Conservation (phyloP, 2,329 filamentous ascomycete species). For the Tolypocladium nubicola region DNA sequence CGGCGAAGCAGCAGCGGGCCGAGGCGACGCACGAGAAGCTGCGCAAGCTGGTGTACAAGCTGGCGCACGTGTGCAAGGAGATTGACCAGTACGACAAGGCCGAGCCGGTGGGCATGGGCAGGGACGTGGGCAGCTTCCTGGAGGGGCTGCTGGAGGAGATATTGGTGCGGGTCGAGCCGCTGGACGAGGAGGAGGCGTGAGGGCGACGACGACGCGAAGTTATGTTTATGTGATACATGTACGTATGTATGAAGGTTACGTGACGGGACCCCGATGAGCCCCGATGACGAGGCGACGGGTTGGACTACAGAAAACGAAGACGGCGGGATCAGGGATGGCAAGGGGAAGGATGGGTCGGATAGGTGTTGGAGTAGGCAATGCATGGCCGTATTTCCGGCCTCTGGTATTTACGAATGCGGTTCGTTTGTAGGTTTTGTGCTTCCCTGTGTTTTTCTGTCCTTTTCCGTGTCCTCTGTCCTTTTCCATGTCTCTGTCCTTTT, state of each 20-base stretch:
- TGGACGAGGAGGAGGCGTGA: slow-evolving; percentile 56
- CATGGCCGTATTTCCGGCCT: not conserved
- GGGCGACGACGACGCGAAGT: slow-evolving; percentile 1
- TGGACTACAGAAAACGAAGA: not conserved
- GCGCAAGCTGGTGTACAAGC: slow-evolving; percentile 68
- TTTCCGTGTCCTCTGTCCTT: not conserved
- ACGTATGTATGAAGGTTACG: not conserved
- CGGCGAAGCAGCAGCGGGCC: slow-evolving; percentile 56
- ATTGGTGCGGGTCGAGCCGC: slow-evolving; percentile 78
- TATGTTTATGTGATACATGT: not conserved
- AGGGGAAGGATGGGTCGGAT: not conserved
- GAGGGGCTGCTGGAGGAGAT: slow-evolving; percentile 93
- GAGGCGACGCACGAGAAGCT: slow-evolving; percentile 73
- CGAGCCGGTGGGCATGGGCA: slow-evolving; percentile 86
- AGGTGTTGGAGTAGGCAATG: not conserved
- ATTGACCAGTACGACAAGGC: slow-evolving; percentile 82
- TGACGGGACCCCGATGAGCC: not conserved
- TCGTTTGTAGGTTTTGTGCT: too few relatives aligned
- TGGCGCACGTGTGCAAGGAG: slow-evolving; percentile 75
- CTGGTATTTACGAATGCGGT: not conserved
- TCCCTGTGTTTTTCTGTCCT: too few relatives aligned
- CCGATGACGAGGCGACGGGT: not conserved
- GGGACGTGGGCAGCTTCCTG: slow-evolving; percentile 77
- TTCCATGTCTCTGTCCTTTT: too few relatives aligned
- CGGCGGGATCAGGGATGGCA: not conserved